Evolutionary conservation across 2,329 filamentous ascomycete species (phyloP).

Genomic region (Calonectria naviculata): DNA sequence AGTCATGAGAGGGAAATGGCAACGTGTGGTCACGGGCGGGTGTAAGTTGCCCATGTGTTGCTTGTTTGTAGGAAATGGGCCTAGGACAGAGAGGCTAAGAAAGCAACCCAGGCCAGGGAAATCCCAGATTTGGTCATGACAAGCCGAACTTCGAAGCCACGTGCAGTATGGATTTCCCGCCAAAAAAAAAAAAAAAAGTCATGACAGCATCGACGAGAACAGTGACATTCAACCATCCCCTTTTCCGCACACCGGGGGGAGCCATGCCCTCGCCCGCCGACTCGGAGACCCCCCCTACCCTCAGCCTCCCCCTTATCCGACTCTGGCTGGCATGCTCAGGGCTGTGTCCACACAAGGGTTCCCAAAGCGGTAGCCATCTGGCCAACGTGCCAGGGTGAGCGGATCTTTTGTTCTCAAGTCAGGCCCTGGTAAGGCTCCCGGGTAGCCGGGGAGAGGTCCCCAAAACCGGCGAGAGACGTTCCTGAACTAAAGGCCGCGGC

Average conservation of each 20-base stretch:
- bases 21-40: background rate
- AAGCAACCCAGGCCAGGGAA: background rate
- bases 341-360: background rate
- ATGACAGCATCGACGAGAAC: background rate
- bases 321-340: background rate
- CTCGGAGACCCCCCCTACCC: background rate
- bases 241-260: background rate
- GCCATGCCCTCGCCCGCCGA: background rate
- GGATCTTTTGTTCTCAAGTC: constrained; percentile 4
- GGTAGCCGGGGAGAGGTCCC: background rate
- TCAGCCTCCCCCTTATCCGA: background rate
- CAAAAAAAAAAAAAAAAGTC: too few species aligned
- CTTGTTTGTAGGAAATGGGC: background rate
- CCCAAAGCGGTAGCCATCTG: background rate
- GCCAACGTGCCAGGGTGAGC: background rate
- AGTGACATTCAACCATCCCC: background rate
- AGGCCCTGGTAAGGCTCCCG: background rate
- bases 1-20: background rate
- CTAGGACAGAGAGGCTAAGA: background rate
- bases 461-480: background rate
- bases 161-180: background rate
- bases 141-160: background rate
- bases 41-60: background rate
- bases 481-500: background rate
- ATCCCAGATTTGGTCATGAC: background rate